Evolutionary conservation across 106 monocot species (phyloP), one percentile per base, ranked within the genome.

Genomic region (Dioscorea alata): DNA sequence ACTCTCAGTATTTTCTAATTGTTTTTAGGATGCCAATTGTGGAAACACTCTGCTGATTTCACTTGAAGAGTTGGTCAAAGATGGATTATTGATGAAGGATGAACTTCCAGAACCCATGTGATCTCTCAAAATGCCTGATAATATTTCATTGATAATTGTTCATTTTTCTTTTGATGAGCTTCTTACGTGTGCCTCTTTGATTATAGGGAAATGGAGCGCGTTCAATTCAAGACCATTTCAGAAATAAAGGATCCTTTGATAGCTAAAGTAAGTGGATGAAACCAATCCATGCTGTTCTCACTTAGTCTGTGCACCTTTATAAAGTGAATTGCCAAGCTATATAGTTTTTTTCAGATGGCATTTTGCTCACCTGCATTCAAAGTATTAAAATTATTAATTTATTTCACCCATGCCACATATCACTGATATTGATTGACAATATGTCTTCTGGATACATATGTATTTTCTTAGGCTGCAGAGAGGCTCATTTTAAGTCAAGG

Each of bases 21-120:
- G 10, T 59, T 49, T 69, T 68, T 70, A 99, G 93, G 99, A 99
- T 86, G 99, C 99, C 23, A 99, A 99, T 69, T 99, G 99, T 78
- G 99, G 99, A 6, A 99, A 99, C 73, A 90, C 93, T 12, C 87
- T 99, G 73, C 57, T 99, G 57, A 90, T 99, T 60, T 99, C 99
- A 65, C 83, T 99, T 18, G 87, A 90, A 60, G 99, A 99, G 73
- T 80, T 99, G 48, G 99, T 93, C 20, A 87, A 85, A 73, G 93
- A 99, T 80, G 99, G 93, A 23, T 74, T 99, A 35, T 72, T 99
- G 74, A 73, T 50, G 61, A 69, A 78, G 33, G 63, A 90, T 69
- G 99, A 99, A 76, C 87, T 99, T 77, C 93, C 99, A 69, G 67
- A 81, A 17, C 85, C 85, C 25, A 80, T 90, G 99, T 99, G 76